Base-by-base conservation (phyloP, 495 filamentous ascomycete species). In the Thermothielavioides terrestris region DNA sequence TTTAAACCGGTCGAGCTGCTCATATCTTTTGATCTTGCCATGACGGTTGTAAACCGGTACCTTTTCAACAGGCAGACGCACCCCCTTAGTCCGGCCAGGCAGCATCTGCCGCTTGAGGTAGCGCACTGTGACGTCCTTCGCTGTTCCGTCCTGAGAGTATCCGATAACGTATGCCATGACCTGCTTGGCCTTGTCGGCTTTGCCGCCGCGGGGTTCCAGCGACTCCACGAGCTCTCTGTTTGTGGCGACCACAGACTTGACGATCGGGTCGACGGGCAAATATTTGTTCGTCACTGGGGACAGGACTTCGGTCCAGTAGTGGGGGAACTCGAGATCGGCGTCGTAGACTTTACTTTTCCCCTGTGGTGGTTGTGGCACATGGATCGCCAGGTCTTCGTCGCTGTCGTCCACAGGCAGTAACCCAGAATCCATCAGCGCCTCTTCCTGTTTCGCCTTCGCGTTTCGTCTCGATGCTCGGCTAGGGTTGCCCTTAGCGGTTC, bases 41-140 rank as follows among this genome's bases (percentile, higher is more conserved):
- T 77, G 72, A 8, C 68, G 73, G 55, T 89, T 79, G 62, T 89
- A 84, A 17, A 95, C 62, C 0, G 90, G 83, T 3, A 92, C 68
- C 56, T 89, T 92, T 55, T 89, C 85, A 8, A 79, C 61, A 0
- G 84, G 77, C 42, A 96, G 70, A 12, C 94, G 79, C 56, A 82
- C 76, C 2, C 91, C 89, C 58, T 96, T 97, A 8, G 94, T 92
- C 50, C 88, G 87, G 5, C 94, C 89, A 3, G 92, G 92, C 70
- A 88, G 85, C 32, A 80, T 77, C 42, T 86, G 87, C 17, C 83
- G 77, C 54, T 85, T 88, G 6, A 97, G 80, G 65, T 99, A 97
- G 12, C 91, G 80, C 4, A 89, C 84, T 1, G 92, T 97, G 31
- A 99, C 86, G 59, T 97, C 92, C 67, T 96, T 97, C 9, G 88